Conservation (phyloP, 2,329 filamentous ascomycete species). For the Exophiala sp. region DNA sequence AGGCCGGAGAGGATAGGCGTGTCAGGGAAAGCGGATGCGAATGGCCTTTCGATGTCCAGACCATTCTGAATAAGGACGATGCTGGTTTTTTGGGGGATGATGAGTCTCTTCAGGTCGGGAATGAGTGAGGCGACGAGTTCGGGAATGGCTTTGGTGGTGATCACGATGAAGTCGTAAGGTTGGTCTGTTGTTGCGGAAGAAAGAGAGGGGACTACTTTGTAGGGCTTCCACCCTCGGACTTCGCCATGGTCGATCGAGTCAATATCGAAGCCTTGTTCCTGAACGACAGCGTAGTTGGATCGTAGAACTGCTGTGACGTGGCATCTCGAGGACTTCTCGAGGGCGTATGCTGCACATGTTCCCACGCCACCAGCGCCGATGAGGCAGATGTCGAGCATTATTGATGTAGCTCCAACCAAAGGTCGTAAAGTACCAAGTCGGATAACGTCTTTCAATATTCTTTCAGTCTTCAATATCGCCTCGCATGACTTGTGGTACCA, state of each 20-base stretch:
- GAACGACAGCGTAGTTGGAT: constrained; percentile 53
- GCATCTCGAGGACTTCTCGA: constrained; percentile 52
- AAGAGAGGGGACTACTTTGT: not conserved
- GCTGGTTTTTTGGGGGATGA: constrained; percentile 49
- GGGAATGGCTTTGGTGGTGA: constrained; percentile 57
- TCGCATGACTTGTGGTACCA: not conserved
- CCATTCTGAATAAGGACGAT: constrained; percentile 61
- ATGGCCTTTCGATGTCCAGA: constrained; percentile 57
- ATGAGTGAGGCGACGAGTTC: constrained; percentile 52
- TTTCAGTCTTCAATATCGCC: not conserved
- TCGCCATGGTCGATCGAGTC: constrained; percentile 55
- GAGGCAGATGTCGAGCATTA: constrained; percentile 41
- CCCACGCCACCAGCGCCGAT: constrained; percentile 57
- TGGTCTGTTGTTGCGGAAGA: not conserved
- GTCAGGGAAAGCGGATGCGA: constrained; percentile 48
- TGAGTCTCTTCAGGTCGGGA: constrained; percentile 38
- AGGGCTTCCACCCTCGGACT: constrained; percentile 48
- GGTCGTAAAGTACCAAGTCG: too few species aligned
- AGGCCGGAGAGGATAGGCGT: constrained; percentile 54
- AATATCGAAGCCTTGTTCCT: constrained; percentile 51
- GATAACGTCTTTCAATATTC: not conserved
- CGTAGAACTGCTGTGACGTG: constrained; percentile 54
- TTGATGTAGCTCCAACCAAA: not conserved
- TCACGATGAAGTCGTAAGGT: constrained; percentile 54
- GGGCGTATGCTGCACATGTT: constrained; percentile 54